Conservation (phyloP, 805 yeast genomes). For the Candida easanensis region DNA sequence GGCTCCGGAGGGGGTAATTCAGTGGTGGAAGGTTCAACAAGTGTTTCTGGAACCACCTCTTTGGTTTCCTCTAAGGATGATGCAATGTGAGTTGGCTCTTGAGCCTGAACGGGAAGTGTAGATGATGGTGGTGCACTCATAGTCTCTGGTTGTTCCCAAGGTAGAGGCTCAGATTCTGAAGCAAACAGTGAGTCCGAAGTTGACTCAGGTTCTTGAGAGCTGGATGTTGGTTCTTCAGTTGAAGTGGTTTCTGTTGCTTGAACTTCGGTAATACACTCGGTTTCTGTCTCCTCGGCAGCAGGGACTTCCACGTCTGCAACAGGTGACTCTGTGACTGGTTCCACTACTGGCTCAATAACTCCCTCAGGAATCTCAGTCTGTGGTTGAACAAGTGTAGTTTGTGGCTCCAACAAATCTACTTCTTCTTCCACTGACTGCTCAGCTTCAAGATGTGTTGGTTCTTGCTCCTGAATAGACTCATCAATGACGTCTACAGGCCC, state of each 20-base stretch:
- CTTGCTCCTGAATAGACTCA: not conserved
- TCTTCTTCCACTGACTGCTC: not conserved
- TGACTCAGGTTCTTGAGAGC: not conserved
- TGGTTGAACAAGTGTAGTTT: too few species aligned
- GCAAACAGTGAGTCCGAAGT: not conserved
- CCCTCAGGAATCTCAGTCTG: too few species aligned
- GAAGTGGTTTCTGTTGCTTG: not conserved
- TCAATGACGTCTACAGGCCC: not conserved
- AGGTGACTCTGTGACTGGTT: too few species aligned
- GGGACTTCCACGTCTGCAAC: too few species aligned
- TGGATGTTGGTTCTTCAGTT: not conserved
- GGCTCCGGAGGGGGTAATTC: too few species aligned
- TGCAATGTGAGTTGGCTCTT: not conserved
- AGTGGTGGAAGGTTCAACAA: too few species aligned
- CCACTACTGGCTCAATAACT: too few species aligned
- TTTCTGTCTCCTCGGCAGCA: too few species aligned
- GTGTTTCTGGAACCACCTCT: not conserved
- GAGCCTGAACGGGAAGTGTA: not conserved
- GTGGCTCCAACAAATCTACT: not conserved
- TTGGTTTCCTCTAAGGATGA: not conserved
- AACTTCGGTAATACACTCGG: not conserved
- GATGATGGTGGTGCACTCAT: not conserved
- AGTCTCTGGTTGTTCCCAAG: conserved; percentile 7
- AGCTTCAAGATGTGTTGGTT: not conserved
- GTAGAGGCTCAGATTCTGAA: not conserved